Base-by-base conservation (phyloP, 768 basidiomycete species). In the Lactarius vividus region DNA sequence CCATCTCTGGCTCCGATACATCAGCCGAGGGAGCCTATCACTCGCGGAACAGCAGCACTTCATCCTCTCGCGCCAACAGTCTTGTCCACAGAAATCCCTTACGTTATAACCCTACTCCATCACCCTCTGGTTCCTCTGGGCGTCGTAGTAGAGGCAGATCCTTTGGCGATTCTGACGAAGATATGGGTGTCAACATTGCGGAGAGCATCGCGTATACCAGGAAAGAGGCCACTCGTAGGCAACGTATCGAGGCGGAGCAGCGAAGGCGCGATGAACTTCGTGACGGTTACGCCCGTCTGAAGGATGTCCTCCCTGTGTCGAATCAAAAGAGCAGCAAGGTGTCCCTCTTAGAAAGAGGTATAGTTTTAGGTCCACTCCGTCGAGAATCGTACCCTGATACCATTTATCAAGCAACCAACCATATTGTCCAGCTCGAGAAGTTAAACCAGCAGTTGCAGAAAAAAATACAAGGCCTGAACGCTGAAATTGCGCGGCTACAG, bases 281-380 rank as follows among this genome's bases (percentile, higher is more conserved):
- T 67, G 93, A 96, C 73, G 93, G 92, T 31, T 96, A 95, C 77
- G 88, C 89, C 40, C 88, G 89, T 73, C 80, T 96, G 76, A 93
- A 92, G 77, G 92, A 94, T 68, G 89, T 91, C 29, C 81, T 96
- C 8, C 94, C 94, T 3, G 83, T 88, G 61, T 91, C 89, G 15
- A 94, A 92, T 77, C 92, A 94, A 81, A 92, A 94, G 79, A 88
- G 89, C 75, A 93, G 91, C 79, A 96, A 96, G 75, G 91, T 94
- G 20, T 92, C 90, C 29, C 78, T 95, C 64, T 80, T 96, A 63
- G 94, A 95, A 77, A 83, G 94, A 84, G 91, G 92, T 93, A 72
- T 66, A 11, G 42, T 57, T 37, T 69, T 66, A 40, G 53, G 60
- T 57, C 67, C 57, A 63, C 40, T 26, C 62, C 69, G 46, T 23